Percentiles rank a stretch among this genome's conserved stretches.
Evolutionary conservation across 257 asterid genomes (phyloP).

Genomic region (Nicotiana sylvestris): DNA sequence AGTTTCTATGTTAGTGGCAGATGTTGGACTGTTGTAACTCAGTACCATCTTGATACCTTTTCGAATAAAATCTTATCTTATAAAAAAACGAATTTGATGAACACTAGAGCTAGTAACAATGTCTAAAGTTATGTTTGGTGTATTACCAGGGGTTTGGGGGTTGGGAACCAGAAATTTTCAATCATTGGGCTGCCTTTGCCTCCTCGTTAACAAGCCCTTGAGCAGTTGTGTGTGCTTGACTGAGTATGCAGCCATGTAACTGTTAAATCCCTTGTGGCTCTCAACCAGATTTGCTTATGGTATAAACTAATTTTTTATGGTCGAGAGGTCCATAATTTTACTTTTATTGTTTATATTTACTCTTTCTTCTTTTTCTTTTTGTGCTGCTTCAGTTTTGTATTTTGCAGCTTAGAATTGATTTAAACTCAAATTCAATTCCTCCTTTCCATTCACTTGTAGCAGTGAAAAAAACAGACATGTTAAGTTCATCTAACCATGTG

Average conservation of each 20-base stretch:
- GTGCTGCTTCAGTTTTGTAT: background rate
- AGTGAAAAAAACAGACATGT: background rate
- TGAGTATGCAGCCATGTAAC: background rate
- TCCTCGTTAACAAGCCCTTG: background rate
- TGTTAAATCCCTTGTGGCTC: background rate
- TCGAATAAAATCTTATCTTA: too few relatives aligned
- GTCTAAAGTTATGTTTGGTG: background rate
- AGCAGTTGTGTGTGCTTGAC: background rate
- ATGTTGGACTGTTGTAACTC: too few relatives aligned
- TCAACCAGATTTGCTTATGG: background rate
- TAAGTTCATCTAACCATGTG: background rate
- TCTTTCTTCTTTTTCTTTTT: background rate
- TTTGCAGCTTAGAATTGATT: background rate
- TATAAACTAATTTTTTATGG: background rate
- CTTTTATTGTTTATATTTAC: background rate
- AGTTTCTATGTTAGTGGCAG: too few relatives aligned
- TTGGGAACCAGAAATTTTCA: background rate
- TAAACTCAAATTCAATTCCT: background rate
- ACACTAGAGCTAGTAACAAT: background rate
- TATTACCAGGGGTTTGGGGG: background rate
- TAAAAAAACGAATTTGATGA: background rate
- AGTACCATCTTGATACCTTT: too few relatives aligned
- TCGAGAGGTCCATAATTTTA: background rate
- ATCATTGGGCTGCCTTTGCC: background rate
- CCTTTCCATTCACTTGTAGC: background rate